A percentile compares a stretch with the other conserved stretches of the same genome.
These are phyloP conservation scores for Talaromyces borbonicus DNA, from an alignment of 495 filamentous ascomycete species.

Conservation along the genomic window DNA sequence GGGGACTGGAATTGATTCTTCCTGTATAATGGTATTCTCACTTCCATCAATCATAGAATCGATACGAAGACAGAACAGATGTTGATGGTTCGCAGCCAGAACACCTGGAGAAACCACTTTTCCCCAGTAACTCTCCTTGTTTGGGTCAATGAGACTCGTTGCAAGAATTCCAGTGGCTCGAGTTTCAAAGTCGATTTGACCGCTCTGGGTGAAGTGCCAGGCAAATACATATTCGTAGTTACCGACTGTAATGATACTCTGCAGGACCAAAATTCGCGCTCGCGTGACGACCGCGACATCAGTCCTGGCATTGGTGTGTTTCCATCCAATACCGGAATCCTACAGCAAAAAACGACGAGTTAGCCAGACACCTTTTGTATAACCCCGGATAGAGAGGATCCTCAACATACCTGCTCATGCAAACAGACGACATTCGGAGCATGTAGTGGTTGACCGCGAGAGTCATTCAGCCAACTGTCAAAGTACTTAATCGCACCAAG, in stretches of 20 bases:
- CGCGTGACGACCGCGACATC: constrained; percentile 39
- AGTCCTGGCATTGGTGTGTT: constrained; percentile 50
- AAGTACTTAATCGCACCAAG: constrained; percentile 47
- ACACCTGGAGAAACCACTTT: constrained; percentile 71
- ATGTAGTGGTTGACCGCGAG: constrained; percentile 30
- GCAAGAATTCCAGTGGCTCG: constrained; percentile 70
- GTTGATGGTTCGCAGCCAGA: constrained; percentile 61
- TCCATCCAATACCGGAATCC: constrained; percentile 48
- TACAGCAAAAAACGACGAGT: not conserved
- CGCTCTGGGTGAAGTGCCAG: constrained; percentile 68
- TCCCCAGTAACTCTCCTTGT: constrained; percentile 47
- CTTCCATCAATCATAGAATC: constrained; percentile 65
- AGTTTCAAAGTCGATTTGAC: constrained; percentile 60
- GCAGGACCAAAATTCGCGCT: constrained; percentile 41
- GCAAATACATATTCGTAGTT: constrained; percentile 72
- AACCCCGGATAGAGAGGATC: not conserved
- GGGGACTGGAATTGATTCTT: constrained; percentile 57
- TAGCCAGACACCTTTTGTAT: not conserved
- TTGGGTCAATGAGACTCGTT: constrained; percentile 53
- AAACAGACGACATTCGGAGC: constrained; percentile 43
- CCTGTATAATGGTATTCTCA: constrained; percentile 50
- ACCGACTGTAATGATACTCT: constrained; percentile 57
- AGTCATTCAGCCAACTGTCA: constrained; percentile 35
- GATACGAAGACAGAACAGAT: constrained; percentile 71
- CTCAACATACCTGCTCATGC: constrained; percentile 36